Base-by-base conservation (phyloP, 2,329 filamentous ascomycete genomes). In the Dothideomycetes sp. region DNA sequence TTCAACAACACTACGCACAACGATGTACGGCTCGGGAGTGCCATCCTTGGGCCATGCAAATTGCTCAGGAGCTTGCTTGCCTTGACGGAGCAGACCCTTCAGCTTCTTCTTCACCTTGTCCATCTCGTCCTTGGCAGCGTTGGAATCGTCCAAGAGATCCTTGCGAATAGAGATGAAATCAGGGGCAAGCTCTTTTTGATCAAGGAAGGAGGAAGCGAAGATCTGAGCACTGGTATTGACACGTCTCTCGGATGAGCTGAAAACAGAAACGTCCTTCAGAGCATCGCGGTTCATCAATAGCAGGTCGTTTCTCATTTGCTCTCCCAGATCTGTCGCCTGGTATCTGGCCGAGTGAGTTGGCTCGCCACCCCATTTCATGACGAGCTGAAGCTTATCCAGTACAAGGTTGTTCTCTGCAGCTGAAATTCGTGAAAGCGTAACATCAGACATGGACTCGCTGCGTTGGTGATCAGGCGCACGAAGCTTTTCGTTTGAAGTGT, bases 51-150 rank as follows among this genome's bases (percentile, higher is more conserved):
- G 91, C 91, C 91, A 98, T n/a, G 91, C 86, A 57, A 98, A 98
- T 54, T 98, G 87, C 14, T 89, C 79, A 8, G 91, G 91, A 1
- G 89, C 84, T 54, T 91, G 84, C 45, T 87, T 85, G n/a, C 89
- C 91, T 59, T 94, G 84, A 19, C 91, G 79, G 42, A 98, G 64
- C 15, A 98, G 71, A 1, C 85, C 81, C 65, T 98, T 98, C 19
- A 98, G 73, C 76, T 94, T 95, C 75, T 98, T 98, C 72, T 98
- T 98, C 41, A 98, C 91, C 63, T 94, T 95, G 64, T 98, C 93
- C 84, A 95, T 98, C 55, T 94, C 87, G 58, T 98, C 91, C 60
- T 98, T 98, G 42, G 91, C 91, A 3, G 91, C 91, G 59, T 98
- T 98, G 0, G 88, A 96, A 57, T 98, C 91, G 58, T 98, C 91